Evolutionary conservation across 139 green algal species (phyloP), one percentile per base, ranked within the genome.

Genomic region (Klebsormidium nitens): DNA sequence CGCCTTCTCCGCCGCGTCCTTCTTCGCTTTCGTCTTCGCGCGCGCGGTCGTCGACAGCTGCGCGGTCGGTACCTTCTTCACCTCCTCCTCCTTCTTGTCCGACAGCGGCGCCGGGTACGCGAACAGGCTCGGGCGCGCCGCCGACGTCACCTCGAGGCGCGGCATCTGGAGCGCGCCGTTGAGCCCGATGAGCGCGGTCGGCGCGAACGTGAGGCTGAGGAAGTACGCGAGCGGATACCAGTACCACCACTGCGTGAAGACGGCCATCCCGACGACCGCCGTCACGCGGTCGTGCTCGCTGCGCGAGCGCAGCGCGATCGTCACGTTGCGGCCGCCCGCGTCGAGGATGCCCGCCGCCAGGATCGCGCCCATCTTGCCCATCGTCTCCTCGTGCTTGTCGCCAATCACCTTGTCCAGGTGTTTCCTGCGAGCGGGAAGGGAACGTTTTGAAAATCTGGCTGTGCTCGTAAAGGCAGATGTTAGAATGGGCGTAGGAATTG

Each of bases 231-330:
- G 75, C 2, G 93, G 93, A 84, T 96, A 95, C 93, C 93, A 98
- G 84, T 96, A 97, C 94, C 94, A 99, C 84, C 96, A 95, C 79
- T 97, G 91, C 11, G 84, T 89, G 84, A 99, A 99, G 28, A 98
- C 72, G 1, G 89, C 86, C 59, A 97, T 82, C 1, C 87, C 91
- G 2, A 98, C 69, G 8, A 96, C 79, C 39, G 84, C 83, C 31
- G 89, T 95, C 74, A 93, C 87, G 8, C 95, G 84, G 79, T 89
- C 86, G 75, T 85, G 83, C 29, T 92, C 93, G 0, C 78, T 85
- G 46, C 77, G 63, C 4, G 84, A 85, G 39, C 89, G 84, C 72
- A 97, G 81, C 0, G 77, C 84, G 23, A 97, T 64, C 32, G 87
- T 96, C 31, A 87, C 79, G 77, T 98, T 99, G 72, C 94, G 88